These are phyloP conservation scores for Diaporthe vexans DNA, from an alignment of 2,329 filamentous ascomycete genomes.

Conservation along the genomic window DNA sequence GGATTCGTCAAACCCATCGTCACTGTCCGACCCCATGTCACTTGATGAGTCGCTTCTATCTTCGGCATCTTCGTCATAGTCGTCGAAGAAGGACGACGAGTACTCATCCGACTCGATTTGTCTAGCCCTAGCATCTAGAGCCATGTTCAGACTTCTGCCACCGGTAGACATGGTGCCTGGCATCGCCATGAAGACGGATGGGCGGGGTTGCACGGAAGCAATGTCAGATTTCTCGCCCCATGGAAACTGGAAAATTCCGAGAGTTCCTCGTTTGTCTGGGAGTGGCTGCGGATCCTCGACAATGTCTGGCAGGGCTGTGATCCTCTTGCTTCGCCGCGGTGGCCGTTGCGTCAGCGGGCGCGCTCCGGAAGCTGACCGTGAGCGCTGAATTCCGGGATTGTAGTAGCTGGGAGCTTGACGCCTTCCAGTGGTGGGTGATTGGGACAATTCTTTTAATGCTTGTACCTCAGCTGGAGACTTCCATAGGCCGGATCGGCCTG, in stretches of 20 bases:
- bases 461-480: conserved; percentile 39
- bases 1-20: conserved; percentile 71
- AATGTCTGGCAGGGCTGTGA: conserved; percentile 74
- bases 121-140: conserved; percentile 51
- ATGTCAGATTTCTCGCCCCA: conserved; percentile 75
- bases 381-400: conserved; percentile 42
- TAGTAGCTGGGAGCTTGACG: conserved; percentile 37
- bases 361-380: conserved; percentile 45
- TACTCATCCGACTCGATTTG: conserved; percentile 58
- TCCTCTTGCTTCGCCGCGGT: conserved; percentile 66
- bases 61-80: conserved; percentile 68
- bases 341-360: conserved; percentile 67
- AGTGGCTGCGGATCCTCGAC: conserved; percentile 73
- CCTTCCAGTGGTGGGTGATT: not conserved
- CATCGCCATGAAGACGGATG: conserved; percentile 60
- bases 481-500: conserved; percentile 50
- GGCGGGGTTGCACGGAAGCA: conserved; percentile 58
- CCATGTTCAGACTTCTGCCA: conserved; percentile 49
- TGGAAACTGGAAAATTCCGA: conserved; percentile 76
- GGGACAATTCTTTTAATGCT: conserved; percentile 10
- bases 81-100: conserved; percentile 70
- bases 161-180: conserved; percentile 65
- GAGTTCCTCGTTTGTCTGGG: conserved; percentile 68
- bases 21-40: conserved; percentile 53
- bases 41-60: conserved; percentile 54